These are phyloP conservation scores for Linnemannia hyalina DNA, from an alignment of 192 early-diverging fungal genomes.

Conservation along the genomic window DNA sequence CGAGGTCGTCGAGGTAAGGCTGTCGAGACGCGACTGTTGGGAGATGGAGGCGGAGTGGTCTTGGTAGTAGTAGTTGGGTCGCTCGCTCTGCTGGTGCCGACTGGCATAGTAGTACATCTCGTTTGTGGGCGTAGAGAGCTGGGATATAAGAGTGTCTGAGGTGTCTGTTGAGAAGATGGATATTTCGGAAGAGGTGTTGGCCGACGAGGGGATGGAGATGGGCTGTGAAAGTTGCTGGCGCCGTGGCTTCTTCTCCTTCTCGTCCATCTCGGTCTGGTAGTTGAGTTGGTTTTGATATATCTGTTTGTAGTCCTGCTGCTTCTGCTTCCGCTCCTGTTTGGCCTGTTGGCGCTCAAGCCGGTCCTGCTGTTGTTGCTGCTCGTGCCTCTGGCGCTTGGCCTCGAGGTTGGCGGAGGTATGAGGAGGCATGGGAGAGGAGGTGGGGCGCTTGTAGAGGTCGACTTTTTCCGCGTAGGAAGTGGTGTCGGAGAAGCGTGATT, in stretches of 20 bases:
- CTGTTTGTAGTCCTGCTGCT: slow-evolving; percentile 37
- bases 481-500: not conserved
- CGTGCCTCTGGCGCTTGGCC: slow-evolving; percentile 9
- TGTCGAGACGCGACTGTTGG: slow-evolving; percentile 22
- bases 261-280: slow-evolving; percentile 22
- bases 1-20: slow-evolving; percentile 28
- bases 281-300: slow-evolving; percentile 41
- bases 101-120: slow-evolving; percentile 40
- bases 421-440: slow-evolving; percentile 24
- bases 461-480: slow-evolving; percentile 3
- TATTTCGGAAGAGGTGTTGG: slow-evolving; percentile 2
- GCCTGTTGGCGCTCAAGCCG: slow-evolving; percentile 21
- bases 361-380: slow-evolving; percentile 16
- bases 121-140: slow-evolving; percentile 2
- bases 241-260: slow-evolving; percentile 7
- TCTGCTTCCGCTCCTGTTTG: slow-evolving; percentile 41
- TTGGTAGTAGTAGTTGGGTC: not conserved
- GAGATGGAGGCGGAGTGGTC: not conserved
- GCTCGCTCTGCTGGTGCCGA: slow-evolving; percentile 22
- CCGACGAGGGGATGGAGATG: slow-evolving; percentile 12
- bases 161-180: not conserved
- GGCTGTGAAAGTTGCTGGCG: slow-evolving; percentile 45
- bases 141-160: not conserved
- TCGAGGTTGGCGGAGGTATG: not conserved
- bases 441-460: slow-evolving; percentile 37